phyloP scores from a whole-genome alignment of 805 yeast genomes.

The Yamadazyma olivae region DNA sequence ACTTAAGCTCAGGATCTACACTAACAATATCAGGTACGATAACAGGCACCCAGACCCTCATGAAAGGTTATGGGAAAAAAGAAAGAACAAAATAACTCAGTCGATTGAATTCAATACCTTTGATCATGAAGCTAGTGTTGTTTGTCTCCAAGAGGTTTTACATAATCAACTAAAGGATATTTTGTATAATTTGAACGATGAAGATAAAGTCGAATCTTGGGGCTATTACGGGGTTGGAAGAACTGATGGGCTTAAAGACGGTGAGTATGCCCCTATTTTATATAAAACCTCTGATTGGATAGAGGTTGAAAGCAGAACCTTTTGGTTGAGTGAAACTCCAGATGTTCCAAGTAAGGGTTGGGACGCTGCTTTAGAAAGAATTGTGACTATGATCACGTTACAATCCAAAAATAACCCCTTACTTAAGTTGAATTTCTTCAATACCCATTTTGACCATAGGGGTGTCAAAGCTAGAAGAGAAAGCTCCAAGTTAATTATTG shows the following conservation, averaged over 20 bases:
- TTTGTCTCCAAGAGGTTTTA: conserved; percentile 38
- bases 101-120: conserved; percentile 19
- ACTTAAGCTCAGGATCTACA: conserved; percentile 26
- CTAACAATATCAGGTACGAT: conserved; percentile 47
- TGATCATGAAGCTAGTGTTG: conserved; percentile 30
- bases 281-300: conserved; percentile 30
- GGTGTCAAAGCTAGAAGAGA: conserved; percentile 35
- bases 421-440: conserved; percentile 28
- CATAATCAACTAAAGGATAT: conserved; percentile 41
- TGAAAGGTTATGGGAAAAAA: conserved; percentile 45
- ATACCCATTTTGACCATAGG: conserved; percentile 42
- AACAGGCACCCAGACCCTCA: conserved; percentile 28
- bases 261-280: conserved; percentile 38
- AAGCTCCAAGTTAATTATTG: conserved; percentile 31
- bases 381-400: conserved; percentile 36
- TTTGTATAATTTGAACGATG: conserved; percentile 17
- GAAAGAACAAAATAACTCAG: conserved; percentile 34
- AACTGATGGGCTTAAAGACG: conserved; percentile 25
- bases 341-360: conserved; percentile 40
- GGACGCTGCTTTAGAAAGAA: conserved; percentile 42
- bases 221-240: conserved; percentile 36
- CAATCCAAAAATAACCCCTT: conserved; percentile 28
- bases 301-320: conserved; percentile 27
- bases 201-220: conserved; percentile 20
- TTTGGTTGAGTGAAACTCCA: conserved; percentile 46